Evolutionary conservation across 179 eudicot species (phyloP), one percentile per base, ranked within the genome.

Genomic region (Spergularia azorica): DNA sequence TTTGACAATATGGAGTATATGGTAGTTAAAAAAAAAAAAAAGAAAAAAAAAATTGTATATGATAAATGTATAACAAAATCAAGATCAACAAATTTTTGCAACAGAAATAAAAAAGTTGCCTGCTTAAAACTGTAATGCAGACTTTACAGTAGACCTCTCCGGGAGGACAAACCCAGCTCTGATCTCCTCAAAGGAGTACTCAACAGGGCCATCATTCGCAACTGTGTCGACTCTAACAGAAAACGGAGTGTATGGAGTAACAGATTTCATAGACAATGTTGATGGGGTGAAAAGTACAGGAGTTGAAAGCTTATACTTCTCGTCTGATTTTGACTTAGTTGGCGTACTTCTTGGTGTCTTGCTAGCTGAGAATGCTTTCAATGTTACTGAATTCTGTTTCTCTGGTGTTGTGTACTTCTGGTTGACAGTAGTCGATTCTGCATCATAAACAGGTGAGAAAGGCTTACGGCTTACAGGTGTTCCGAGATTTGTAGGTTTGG

Each of bases 181-280:
- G 11, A 79, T 84, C 82, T 92, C 95, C 81, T 92, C 95, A 70
- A 80, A 92, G 12, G 95, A 92, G 72, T 89, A 89, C 76, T 88
- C 93, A 8, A 77, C 41, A 26, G 67, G 73, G 14, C 77, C 76
- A 65, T 62, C 79, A 56, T 52, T 80, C 9, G 51, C 77, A 12
- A 55, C 74, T 70, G 78, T 57, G 46, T 68, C 70, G 7, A 41
- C 65, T 58, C 50, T 65, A 16, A 18, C 84, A 26, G 57, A 51
- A 59, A 61, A 46, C n/a, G 80, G 81, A 54, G 73, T 77, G 73
- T 63, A 76, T 10, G 87, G 88, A n/a, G 82, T 80, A 13, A 71
- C 84, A 18, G 95, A 89, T 18, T 81, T 88, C 18, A 66, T 50
- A 67, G 88, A 83, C 65, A 84, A 83, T 12, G 84, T 80, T 38